Evolutionary conservation across 1,284 basidiomycete species (phyloP).

Genomic region (Ceratobasidium sp.): DNA sequence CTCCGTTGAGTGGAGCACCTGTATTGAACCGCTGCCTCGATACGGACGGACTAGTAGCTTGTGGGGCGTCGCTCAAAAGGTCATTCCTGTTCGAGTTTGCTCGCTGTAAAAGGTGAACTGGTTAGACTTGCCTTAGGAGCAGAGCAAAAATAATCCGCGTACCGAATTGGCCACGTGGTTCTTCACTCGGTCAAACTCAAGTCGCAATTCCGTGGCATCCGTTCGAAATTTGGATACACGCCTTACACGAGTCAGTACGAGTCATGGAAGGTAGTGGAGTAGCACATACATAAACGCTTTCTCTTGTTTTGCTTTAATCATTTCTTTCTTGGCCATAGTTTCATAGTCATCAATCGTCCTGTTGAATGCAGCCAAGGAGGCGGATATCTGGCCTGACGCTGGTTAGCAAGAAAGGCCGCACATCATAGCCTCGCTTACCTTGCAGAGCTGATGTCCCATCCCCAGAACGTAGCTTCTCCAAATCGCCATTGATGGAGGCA

Average conservation of each 20-base stretch:
- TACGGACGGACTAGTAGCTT: slow-evolving; percentile 56
- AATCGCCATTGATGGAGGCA: slow-evolving; percentile 83
- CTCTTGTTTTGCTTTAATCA: slow-evolving; percentile 91
- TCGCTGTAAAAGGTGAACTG: slow-evolving; percentile 53
- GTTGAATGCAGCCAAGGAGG: slow-evolving; percentile 89
- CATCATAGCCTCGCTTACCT: slow-evolving; percentile 62
- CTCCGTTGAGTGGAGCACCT: slow-evolving; percentile 48
- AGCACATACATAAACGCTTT: slow-evolving; percentile 85
- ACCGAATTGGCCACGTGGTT: slow-evolving; percentile 57
- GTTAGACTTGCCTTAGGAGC: slow-evolving; percentile 27
- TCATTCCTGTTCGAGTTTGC: slow-evolving; percentile 64
- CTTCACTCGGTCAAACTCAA: slow-evolving; percentile 73
- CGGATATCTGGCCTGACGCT: slow-evolving; percentile 87
- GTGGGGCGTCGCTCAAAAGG: slow-evolving; percentile 55
- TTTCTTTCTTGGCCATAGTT: slow-evolving; percentile 91
- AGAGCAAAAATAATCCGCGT: slow-evolving; percentile 40
- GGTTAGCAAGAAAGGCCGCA: neutral
- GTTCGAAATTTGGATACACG: slow-evolving; percentile 81
- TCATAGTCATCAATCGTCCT: slow-evolving; percentile 95
- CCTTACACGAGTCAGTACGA: slow-evolving; percentile 52
- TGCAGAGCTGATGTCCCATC: slow-evolving; percentile 80
- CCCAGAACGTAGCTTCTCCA: slow-evolving; percentile 79
- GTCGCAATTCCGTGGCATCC: slow-evolving; percentile 74
- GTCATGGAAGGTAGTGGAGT: slow-evolving; percentile 29
- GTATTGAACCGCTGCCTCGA: slow-evolving; percentile 65